A percentile compares a stretch with the other conserved stretches of the same genome.
Conservation (phyloP, 768 basidiomycete genomes). For the Rhizopogon rudus region DNA sequence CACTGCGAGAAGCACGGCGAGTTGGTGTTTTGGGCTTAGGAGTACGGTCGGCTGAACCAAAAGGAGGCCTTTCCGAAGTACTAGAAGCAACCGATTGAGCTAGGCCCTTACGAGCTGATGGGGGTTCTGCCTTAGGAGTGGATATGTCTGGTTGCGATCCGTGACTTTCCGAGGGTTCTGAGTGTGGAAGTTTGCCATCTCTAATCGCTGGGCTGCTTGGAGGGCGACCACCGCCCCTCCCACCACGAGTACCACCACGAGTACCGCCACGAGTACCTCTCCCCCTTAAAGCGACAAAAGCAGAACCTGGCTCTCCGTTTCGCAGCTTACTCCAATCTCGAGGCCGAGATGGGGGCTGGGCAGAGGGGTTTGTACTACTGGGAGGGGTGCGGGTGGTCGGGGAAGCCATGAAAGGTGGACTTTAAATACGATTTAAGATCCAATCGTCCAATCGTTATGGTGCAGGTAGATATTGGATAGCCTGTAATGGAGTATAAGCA, state of each 20-base stretch:
- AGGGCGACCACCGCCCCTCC: slow-evolving; percentile 24
- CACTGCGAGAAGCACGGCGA: slow-evolving; percentile 15
- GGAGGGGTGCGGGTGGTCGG: slow-evolving; percentile 27
- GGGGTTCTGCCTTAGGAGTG: slow-evolving; percentile 7
- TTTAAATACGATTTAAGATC: not conserved
- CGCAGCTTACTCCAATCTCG: slow-evolving; percentile 38
- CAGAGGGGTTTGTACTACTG: slow-evolving; percentile 22
- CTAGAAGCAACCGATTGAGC: slow-evolving; percentile 14
- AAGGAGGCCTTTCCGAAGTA: slow-evolving; percentile 17
- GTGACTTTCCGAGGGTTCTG: slow-evolving; percentile 14
- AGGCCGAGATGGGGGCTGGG: slow-evolving; percentile 25
- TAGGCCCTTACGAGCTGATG: slow-evolving; percentile 12
- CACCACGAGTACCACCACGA: slow-evolving; percentile 19
- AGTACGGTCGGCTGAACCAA: slow-evolving; percentile 16
- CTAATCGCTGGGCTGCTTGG: slow-evolving; percentile 16
- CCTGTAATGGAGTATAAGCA: not conserved
- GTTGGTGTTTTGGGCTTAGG: slow-evolving; percentile 17
- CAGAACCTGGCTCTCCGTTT: slow-evolving; percentile 41
- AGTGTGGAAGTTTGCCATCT: slow-evolving; percentile 13
- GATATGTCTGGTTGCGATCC: slow-evolving; percentile 16
- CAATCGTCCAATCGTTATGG: not conserved
- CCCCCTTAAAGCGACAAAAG: slow-evolving; percentile 40
- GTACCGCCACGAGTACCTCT: slow-evolving; percentile 31
- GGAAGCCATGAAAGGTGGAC: slow-evolving; percentile 35
- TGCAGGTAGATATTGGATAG: not conserved